phyloP scores from a whole-genome alignment of 371 early-diverging fungal genomes.

The Mucor plumbeus region DNA sequence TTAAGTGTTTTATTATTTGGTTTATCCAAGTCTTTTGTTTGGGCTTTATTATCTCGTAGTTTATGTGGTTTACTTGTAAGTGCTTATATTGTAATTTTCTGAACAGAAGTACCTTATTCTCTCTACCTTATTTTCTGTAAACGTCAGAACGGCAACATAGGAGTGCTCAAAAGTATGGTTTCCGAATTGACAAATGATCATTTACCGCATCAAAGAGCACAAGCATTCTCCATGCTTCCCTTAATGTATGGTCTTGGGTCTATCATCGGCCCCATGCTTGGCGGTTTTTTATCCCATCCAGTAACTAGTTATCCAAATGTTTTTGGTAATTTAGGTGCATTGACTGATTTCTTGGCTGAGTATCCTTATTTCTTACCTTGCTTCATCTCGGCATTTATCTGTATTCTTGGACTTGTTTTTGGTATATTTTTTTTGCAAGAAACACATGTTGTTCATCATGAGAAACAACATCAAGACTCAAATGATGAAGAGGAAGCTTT shows the following conservation, averaged over 20 bases:
- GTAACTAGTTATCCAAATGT: slow-evolving; percentile 66
- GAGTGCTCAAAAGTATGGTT: slow-evolving; percentile 85
- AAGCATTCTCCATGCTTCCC: slow-evolving; percentile 62
- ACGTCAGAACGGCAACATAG: slow-evolving; percentile 82
- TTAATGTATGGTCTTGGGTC: slow-evolving; percentile 62
- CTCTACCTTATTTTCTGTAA: too few species aligned
- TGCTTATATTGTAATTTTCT: slow-evolving; percentile 17
- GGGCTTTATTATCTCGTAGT: slow-evolving; percentile 71
- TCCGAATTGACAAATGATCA: slow-evolving; percentile 78
- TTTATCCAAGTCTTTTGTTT: slow-evolving; percentile 64
- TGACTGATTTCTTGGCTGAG: slow-evolving; percentile 60
- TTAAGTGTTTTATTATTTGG: slow-evolving; percentile 77
- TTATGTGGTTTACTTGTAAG: slow-evolving; percentile 74
- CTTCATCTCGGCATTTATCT: slow-evolving; percentile 66
- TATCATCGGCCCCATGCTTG: slow-evolving; percentile 77
- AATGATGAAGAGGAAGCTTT: slow-evolving; percentile 29
- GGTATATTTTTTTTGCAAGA: slow-evolving; percentile 80
- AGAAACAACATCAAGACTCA: neutral
- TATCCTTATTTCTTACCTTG: slow-evolving; percentile 91
- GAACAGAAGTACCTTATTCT: too few species aligned
- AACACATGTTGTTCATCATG: slow-evolving; percentile 46
- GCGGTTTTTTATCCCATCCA: slow-evolving; percentile 81
- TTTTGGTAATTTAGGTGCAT: slow-evolving; percentile 60
- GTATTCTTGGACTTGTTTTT: slow-evolving; percentile 65
- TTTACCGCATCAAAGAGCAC: slow-evolving; percentile 45